Percentiles rank a stretch among this genome's conserved stretches.
Evolutionary conservation across 2,329 filamentous ascomycete species (phyloP).

Genomic region (Botryosphaeria dothidea): DNA sequence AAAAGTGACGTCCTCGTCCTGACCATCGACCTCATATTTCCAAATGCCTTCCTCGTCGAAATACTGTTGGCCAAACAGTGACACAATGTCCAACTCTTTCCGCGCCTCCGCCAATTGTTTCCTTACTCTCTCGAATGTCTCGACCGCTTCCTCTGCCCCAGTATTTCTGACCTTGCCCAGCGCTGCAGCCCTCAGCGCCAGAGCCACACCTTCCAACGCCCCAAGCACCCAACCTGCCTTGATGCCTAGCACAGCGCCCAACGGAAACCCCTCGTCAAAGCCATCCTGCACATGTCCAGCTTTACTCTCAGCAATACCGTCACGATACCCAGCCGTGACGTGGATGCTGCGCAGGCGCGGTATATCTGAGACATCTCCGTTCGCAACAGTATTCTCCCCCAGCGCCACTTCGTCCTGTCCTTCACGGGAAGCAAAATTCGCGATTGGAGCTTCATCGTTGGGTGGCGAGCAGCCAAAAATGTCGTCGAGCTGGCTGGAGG

Average conservation of each 20-base stretch:
- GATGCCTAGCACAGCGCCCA: conserved; percentile 79
- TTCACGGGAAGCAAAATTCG: background rate
- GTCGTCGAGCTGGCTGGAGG: conserved; percentile 43
- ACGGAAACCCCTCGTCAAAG: conserved; percentile 86
- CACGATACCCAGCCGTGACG: conserved; percentile 84
- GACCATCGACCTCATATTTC: conserved; percentile 58
- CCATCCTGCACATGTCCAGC: conserved; percentile 75
- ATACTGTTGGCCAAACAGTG: conserved; percentile 65
- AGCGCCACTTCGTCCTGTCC: too few species aligned
- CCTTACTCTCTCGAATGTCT: conserved; percentile 26
- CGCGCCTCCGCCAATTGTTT: conserved; percentile 48
- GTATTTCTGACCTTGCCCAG: conserved; percentile 24
- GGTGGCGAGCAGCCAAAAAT: conserved; percentile 45
- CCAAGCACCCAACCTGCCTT: conserved; percentile 75
- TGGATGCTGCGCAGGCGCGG: conserved; percentile 74
- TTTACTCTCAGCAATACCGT: conserved; percentile 79
- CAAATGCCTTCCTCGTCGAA: conserved; percentile 72
- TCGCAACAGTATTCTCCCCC: background rate
- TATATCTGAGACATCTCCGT: conserved; percentile 66
- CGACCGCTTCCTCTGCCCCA: conserved; percentile 22
- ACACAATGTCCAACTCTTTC: conserved; percentile 60
- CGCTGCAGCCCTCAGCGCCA: conserved; percentile 43
- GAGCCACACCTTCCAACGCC: conserved; percentile 69
- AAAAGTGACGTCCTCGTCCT: conserved; percentile 40
- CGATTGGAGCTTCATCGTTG: background rate